Base-by-base conservation (phyloP, 805 yeast species). In the Candida sakaeoensis region DNA sequence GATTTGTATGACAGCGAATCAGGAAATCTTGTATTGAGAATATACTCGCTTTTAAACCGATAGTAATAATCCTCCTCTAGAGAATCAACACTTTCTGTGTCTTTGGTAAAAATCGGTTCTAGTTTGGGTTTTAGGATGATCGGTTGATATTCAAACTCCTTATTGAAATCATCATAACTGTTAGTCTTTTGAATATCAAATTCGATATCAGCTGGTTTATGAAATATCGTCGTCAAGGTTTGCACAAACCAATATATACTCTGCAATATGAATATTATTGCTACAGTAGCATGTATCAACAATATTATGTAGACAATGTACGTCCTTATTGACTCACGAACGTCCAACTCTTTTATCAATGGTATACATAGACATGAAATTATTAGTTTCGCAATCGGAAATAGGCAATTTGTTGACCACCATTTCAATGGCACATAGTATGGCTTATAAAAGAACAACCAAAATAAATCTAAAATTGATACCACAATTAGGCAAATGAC, bases 221-320 rank as follows among this genome's bases (percentile, higher is more conserved):
- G 31, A 31, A 52, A 28, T 8, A 58, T 53, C 2, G 65, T 47
- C 5, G 42, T 28, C 10, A 60, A 39, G 0, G 69, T 65, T 12
- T 43, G 50, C 2, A 35, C 37, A 22, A 66, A 53, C 39, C 68
- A 55, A 40, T 58, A 58, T 2, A 59, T 23, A 45, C 60, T 54
- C 35, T 65, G 57, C 9, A 57, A 35, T 2, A 59, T 33, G 41
- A 65, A 67, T 5, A 53, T 47, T 4, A 57, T 24, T 1, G 64
- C 68, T 8, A 61, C 58, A 5, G 60, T 32, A 5, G 50, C 43
- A 51, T 75, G 79, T 6, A 75, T 52, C 6, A 61, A 23, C 17
- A 72, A 50, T 40, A 74, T 76, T 1, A 61, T 60, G 50, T 65
- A 71, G 0, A 74, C 73, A 33, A 75, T 60, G 40, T 65, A 56